Percentiles rank a stretch among this genome's conserved stretches.
phyloP scores from a whole-genome alignment of 1,284 basidiomycete species.

The Lentinus polychrous region DNA sequence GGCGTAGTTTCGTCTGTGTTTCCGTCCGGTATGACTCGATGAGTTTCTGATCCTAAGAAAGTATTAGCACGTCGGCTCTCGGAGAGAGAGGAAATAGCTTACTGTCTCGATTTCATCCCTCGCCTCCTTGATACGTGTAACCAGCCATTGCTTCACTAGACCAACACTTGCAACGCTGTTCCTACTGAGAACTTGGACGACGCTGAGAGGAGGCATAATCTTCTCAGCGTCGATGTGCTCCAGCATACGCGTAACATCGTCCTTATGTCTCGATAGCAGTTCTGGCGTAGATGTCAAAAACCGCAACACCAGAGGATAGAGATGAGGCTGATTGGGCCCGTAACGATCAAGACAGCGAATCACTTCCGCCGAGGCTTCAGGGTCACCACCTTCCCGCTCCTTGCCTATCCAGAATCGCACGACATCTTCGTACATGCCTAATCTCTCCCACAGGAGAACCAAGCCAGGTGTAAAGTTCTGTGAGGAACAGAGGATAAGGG shows the following conservation, averaged over 20 bases:
- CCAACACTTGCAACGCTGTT: constrained; percentile 88
- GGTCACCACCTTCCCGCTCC: constrained; percentile 35
- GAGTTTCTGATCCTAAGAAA: constrained; percentile 70
- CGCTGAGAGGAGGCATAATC: constrained; percentile 83
- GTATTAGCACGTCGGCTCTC: constrained; percentile 6
- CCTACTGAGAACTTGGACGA: constrained; percentile 83
- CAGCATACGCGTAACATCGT: constrained; percentile 68
- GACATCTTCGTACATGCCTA: constrained; percentile 96
- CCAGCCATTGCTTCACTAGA: constrained; percentile 85
- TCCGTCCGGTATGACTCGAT: constrained; percentile 84
- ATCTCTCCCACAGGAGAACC: constrained; percentile 85
- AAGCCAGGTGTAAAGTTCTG: constrained; percentile 78
- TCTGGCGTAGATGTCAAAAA: constrained; percentile 81
- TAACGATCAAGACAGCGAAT: constrained; percentile 70
- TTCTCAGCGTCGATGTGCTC: constrained; percentile 71
- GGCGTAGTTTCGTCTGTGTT: constrained; percentile 74
- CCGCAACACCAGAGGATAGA: constrained; percentile 87
- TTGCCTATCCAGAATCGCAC: constrained; percentile 86
- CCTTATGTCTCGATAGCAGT: constrained; percentile 61
- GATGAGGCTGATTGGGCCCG: constrained; percentile 60
- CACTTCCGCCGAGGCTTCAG: constrained; percentile 58
- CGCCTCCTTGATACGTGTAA: constrained; percentile 68
- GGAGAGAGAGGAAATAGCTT: constrained; percentile 24
- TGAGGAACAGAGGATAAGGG: constrained; percentile 88
- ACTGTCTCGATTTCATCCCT: constrained; percentile 77